Conservation (phyloP, 768 basidiomycete species). For the Galerina sulciceps region DNA sequence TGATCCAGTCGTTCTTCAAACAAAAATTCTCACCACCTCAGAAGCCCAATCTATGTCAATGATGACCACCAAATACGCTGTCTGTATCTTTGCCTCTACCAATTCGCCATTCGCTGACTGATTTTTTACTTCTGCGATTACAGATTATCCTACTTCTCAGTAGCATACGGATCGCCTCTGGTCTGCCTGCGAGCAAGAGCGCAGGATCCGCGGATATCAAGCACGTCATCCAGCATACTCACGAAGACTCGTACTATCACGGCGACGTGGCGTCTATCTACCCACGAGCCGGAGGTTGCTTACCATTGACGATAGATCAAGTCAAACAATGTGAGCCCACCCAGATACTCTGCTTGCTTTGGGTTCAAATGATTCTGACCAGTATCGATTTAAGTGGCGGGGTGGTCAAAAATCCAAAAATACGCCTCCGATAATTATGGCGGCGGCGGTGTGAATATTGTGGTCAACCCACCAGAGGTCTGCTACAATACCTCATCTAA, state of each 20-base stretch:
- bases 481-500: neutral
- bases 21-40: neutral
- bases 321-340: neutral
- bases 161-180: conserved; percentile 1
- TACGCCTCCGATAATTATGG: conserved; percentile 4
- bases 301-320: neutral
- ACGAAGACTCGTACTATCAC: neutral
- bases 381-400: neutral
- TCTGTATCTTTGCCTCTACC: neutral
- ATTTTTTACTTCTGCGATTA: neutral
- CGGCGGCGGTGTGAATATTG: conserved; percentile 1
- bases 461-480: conserved; percentile 4
- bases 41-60: no score
- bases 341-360: neutral
- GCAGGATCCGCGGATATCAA: conserved; percentile 6
- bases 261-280: neutral
- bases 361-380: neutral
- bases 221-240: conserved; percentile 1
- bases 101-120: neutral
- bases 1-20: neutral
- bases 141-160: neutral
- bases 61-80: neutral
- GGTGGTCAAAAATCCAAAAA: conserved; percentile 6
- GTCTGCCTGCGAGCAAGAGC: neutral
- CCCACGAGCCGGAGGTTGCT: neutral